Evolutionary conservation across 2,329 filamentous ascomycete species (phyloP).

Genomic region (Calonectria hawksworthii): DNA sequence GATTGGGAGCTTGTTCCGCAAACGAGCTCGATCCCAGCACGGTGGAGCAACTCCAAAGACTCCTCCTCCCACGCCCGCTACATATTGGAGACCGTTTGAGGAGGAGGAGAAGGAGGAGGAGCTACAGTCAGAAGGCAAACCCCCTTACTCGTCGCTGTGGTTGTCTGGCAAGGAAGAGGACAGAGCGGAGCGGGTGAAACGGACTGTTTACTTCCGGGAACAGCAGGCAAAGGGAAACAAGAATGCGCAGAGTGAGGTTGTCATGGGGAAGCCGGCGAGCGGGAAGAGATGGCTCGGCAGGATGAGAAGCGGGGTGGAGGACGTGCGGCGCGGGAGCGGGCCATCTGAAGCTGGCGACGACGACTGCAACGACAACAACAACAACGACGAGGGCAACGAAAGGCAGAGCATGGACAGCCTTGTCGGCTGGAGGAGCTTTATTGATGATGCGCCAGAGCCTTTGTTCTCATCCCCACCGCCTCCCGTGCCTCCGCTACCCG

Average conservation of each 20-base stretch:
- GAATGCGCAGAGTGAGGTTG: slow-evolving; percentile 2
- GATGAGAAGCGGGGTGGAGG: slow-evolving; percentile 28
- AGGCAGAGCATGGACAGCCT: slow-evolving; percentile 43
- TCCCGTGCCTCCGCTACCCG: slow-evolving; percentile 45
- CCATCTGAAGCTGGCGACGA: background rate
- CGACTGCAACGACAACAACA: background rate
- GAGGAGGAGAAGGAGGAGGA: slow-evolving; percentile 22
- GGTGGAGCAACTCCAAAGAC: slow-evolving; percentile 34
- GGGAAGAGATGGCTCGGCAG: slow-evolving; percentile 32
- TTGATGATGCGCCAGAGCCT: slow-evolving; percentile 40
- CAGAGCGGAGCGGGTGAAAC: slow-evolving; percentile 34
- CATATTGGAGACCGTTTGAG: slow-evolving; percentile 46
- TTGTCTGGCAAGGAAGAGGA: slow-evolving; percentile 35
- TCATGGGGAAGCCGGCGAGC: slow-evolving; percentile 6
- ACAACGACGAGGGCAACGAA: background rate
- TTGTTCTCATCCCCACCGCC: slow-evolving; percentile 42
- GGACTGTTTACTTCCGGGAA: slow-evolving; percentile 41
- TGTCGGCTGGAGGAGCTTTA: slow-evolving; percentile 42
- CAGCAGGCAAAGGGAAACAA: slow-evolving; percentile 33
- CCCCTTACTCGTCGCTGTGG: slow-evolving; percentile 43
- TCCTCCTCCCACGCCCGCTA: slow-evolving; percentile 35
- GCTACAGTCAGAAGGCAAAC: slow-evolving; percentile 11
- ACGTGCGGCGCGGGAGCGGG: slow-evolving; percentile 14
- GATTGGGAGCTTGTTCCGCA: slow-evolving; percentile 45
- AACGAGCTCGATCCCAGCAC: slow-evolving; percentile 39